These are phyloP conservation scores for Aspergillus ruber DNA, from an alignment of 2,329 filamentous ascomycete species.

Conservation along the genomic window DNA sequence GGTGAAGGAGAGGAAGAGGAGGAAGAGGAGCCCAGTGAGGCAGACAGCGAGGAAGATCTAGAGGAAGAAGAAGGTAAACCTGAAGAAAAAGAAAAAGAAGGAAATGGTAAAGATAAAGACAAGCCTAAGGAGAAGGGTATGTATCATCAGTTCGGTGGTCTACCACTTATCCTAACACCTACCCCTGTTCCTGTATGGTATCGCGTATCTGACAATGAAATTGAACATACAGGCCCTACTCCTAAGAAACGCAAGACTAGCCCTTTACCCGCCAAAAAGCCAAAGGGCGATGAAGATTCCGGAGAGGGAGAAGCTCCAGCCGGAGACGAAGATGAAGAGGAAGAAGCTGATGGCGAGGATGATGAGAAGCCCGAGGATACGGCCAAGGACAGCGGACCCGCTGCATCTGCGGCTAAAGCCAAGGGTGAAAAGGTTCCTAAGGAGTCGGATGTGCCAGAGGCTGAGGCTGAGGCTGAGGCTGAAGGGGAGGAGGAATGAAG, in stretches of 20 bases:
- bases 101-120: constrained; percentile 1
- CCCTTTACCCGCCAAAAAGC: constrained; percentile 25
- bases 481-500: constrained; percentile 21
- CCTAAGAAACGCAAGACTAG: constrained; percentile 7
- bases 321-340: constrained; percentile 11
- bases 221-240: background rate
- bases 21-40: constrained; percentile 17
- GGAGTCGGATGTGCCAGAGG: constrained; percentile 25
- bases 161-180: background rate
- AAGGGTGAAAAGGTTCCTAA: constrained; percentile 25
- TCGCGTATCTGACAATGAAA: background rate
- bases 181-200: background rate
- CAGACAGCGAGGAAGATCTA: constrained; percentile 22
- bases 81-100: constrained; percentile 9
- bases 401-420: constrained; percentile 26
- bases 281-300: constrained; percentile 12
- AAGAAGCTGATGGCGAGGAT: constrained; percentile 14
- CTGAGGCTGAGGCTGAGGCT: constrained; percentile 25
- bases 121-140: background rate
- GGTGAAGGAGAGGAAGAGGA: constrained; percentile 17
- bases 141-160: background rate
- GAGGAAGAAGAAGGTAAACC: constrained; percentile 21
- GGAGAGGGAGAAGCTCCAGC: constrained; percentile 9
- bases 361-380: constrained; percentile 24
- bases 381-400: constrained; percentile 27